A percentile compares a stretch with the other conserved stretches of the same genome.
These are phyloP conservation scores for Pythium periplocum DNA, from an alignment of 352 stramenopile genomes.

Conservation along the genomic window DNA sequence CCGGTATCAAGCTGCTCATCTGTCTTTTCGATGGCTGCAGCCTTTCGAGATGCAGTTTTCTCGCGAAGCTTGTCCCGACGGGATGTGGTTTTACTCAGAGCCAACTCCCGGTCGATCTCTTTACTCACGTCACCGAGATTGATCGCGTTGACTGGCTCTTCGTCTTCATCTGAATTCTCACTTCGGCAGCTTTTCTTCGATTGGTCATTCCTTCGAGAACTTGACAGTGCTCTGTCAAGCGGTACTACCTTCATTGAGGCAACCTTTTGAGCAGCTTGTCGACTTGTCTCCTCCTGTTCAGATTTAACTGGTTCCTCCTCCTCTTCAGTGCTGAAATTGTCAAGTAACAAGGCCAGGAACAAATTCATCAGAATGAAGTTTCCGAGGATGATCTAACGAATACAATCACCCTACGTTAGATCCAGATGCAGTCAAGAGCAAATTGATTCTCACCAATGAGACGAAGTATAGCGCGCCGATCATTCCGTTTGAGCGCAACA, in stretches of 20 bases:
- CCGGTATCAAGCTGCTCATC: not conserved
- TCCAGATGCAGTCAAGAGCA: not conserved
- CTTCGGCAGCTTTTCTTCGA: too few relatives aligned
- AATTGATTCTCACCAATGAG: slow-evolving; percentile 41
- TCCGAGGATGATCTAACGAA: slow-evolving; percentile 77
- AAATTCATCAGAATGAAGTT: slow-evolving; percentile 93
- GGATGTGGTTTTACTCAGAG: not conserved
- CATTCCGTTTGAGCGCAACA: slow-evolving; percentile 73
- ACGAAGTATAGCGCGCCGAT: slow-evolving; percentile 82
- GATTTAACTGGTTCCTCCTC: slow-evolving; percentile 32
- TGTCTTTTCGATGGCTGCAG: not conserved
- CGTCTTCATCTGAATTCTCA: slow-evolving; percentile 15
- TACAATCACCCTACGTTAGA: not conserved
- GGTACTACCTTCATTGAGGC: slow-evolving; percentile 53
- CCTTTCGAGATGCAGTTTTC: too few relatives aligned
- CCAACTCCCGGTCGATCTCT: slow-evolving; percentile 32
- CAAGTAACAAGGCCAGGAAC: slow-evolving; percentile 90
- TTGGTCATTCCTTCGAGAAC: too few relatives aligned
- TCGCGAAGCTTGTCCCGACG: too few relatives aligned
- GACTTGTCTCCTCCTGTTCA: slow-evolving; percentile 42
- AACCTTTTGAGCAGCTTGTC: slow-evolving; percentile 45
- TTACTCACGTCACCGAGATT: slow-evolving; percentile 27
- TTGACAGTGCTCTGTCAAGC: not conserved
- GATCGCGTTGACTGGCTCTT: slow-evolving; percentile 19
- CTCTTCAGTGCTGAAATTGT: slow-evolving; percentile 83